Conservation (phyloP, 225 moss, liverwort and hornwort genomes). For the Pleurozium schreberi region DNA sequence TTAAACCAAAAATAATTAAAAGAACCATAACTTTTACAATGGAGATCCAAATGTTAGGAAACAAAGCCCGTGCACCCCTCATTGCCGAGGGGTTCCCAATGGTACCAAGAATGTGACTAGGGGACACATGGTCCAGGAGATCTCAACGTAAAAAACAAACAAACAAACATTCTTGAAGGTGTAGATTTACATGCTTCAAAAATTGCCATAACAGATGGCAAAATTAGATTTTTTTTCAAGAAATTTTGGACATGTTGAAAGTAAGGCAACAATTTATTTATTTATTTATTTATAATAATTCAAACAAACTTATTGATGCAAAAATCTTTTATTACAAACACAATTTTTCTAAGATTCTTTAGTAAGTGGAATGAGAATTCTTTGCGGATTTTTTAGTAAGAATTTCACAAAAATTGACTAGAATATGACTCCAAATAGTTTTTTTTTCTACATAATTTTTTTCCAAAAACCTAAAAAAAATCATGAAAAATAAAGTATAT, state of each 20-base stretch:
- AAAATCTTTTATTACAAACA: neutral
- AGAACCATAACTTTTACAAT: too few species aligned
- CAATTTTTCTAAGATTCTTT: neutral
- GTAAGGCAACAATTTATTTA: neutral
- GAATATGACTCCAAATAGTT: too few species aligned
- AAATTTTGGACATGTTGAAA: neutral
- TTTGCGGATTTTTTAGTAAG: fast-evolving
- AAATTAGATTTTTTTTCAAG: neutral
- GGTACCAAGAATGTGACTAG: too few species aligned
- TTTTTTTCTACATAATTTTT: neutral
- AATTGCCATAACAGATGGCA: neutral
- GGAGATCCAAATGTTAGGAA: too few species aligned
- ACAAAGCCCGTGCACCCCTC: too few species aligned
- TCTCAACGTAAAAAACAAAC: too few species aligned
- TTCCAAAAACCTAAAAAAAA: fast-evolving
- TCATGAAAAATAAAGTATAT: neutral
- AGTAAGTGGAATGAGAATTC: neutral
- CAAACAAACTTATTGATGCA: neutral
- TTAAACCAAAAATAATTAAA: too few species aligned
- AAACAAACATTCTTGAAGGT: too few species aligned
- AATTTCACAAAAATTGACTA: neutral
- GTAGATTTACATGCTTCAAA: neutral
- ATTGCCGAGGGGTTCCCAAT: too few species aligned
- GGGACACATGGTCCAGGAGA: too few species aligned
- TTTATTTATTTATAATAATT: neutral